Evolutionary conservation across 306 rosid species (phyloP).

Genomic region (Canavalia gladiata): DNA sequence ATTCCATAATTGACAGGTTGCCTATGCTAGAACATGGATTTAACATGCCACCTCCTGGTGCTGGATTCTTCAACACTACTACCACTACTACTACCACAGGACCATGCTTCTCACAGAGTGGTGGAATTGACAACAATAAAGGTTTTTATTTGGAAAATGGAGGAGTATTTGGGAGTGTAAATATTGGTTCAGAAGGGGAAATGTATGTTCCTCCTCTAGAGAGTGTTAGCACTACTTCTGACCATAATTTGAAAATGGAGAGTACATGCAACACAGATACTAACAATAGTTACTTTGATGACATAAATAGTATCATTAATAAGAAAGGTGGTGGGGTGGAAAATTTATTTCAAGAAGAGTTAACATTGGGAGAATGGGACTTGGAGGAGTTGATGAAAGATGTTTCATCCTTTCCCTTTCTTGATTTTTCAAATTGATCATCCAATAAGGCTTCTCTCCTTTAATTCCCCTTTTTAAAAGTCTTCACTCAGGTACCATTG

Average conservation of each 20-base stretch:
- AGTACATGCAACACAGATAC: slow-evolving; percentile 30
- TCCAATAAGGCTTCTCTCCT: slow-evolving; percentile 22
- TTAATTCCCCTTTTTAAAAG: neutral
- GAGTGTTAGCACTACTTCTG: slow-evolving; percentile 55
- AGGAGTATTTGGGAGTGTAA: slow-evolving; percentile 49
- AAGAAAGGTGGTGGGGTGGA: slow-evolving; percentile 56
- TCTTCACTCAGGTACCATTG: slow-evolving; percentile 2
- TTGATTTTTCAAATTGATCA: slow-evolving; percentile 63
- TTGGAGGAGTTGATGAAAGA: slow-evolving; percentile 91
- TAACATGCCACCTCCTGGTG: slow-evolving; percentile 41
- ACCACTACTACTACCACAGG: neutral
- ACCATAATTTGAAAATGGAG: slow-evolving; percentile 52
- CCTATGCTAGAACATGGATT: slow-evolving; percentile 48
- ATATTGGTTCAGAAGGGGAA: slow-evolving; percentile 57
- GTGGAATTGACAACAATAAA: slow-evolving; percentile 32
- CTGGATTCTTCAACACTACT: slow-evolving; percentile 52
- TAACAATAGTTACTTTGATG: slow-evolving; percentile 43
- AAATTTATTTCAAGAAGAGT: slow-evolving; percentile 61
- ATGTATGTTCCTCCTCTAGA: slow-evolving; percentile 75
- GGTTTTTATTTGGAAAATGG: slow-evolving; percentile 54
- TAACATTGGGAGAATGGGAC: slow-evolving; percentile 73
- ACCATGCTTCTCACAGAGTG: slow-evolving; percentile 54
- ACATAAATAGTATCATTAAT: slow-evolving; percentile 43
- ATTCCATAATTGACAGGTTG: slow-evolving; percentile 61
- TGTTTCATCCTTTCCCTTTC: slow-evolving; percentile 75